Evolutionary conservation across 192 early-diverging fungal genomes (phyloP).

Genomic region (Funneliformis mosseae): DNA sequence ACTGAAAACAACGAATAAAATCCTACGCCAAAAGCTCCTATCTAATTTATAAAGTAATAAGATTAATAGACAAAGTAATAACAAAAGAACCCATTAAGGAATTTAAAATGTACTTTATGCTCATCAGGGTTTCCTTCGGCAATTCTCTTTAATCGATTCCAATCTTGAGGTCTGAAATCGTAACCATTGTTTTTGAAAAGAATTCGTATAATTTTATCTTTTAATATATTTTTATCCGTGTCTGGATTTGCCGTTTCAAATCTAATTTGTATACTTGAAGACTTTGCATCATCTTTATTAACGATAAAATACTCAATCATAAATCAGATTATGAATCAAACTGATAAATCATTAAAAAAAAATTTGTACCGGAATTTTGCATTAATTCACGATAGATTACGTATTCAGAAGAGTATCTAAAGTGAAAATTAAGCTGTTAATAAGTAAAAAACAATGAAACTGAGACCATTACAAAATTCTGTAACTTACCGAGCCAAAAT

Average conservation of each 20-base stretch:
- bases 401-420: constrained; percentile 79
- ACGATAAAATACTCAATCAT: constrained; percentile 14
- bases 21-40: constrained; percentile 80
- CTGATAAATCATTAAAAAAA: not conserved
- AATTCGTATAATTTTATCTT: constrained; percentile 48
- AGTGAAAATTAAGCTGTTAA: not conserved
- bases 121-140: constrained; percentile 84
- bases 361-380: constrained; percentile 58
- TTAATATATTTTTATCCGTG: constrained; percentile 38
- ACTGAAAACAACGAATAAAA: constrained; percentile 89
- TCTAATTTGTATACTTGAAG: constrained; percentile 57
- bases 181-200: constrained; percentile 84
- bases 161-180: constrained; percentile 55
- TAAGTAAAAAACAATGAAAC: not conserved
- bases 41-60: constrained; percentile 35
- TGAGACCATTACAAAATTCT: too few species aligned
- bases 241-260: constrained; percentile 54
- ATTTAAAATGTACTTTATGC: constrained; percentile 35
- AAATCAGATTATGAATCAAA: not conserved
- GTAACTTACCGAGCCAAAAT: constrained; percentile 67
- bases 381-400: constrained; percentile 82
- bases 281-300: constrained; percentile 70
- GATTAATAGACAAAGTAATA: too few species aligned
- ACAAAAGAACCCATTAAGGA: not conserved
- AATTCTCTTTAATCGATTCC: constrained; percentile 75